A percentile compares a stretch with the other conserved stretches of the same genome.
Conservation (phyloP, 441 rosid species). For the Brassica hybrid region DNA sequence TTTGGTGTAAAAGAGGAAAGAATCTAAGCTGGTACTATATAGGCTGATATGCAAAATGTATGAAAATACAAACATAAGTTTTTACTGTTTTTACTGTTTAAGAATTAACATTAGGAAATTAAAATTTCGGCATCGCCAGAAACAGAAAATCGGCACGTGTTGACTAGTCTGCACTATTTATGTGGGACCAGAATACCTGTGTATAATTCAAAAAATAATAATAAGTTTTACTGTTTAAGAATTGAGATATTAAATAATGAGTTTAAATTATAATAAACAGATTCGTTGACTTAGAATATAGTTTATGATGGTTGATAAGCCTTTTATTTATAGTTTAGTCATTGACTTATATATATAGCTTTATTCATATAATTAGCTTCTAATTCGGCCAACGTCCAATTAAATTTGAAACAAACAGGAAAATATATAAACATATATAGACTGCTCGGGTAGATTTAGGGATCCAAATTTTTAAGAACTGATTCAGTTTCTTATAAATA, state of each 20-base stretch:
- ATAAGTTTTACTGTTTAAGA: background rate
- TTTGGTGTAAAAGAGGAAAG: background rate
- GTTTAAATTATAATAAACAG: background rate
- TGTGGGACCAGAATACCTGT: too few relatives aligned
- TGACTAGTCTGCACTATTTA: too few relatives aligned
- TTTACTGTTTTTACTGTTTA: background rate
- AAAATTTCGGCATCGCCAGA: too few relatives aligned
- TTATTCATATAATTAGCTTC: background rate
- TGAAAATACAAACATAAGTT: background rate
- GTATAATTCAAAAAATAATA: too few relatives aligned
- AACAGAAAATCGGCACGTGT: too few relatives aligned
- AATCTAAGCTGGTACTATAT: background rate
- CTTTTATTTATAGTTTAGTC: background rate
- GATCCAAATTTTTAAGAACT: background rate
- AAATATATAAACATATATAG: background rate
- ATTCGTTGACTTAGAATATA: background rate
- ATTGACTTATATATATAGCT: too few relatives aligned
- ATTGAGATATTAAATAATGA: background rate
- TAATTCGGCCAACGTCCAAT: background rate
- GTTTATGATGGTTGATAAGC: background rate
- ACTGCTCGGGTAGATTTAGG: background rate
- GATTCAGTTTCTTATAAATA: background rate
- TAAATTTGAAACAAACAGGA: background rate
- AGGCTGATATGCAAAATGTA: background rate
- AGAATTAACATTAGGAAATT: too few relatives aligned